Base-by-base conservation (phyloP, 257 asterid species). In the Cruciata laevipes region DNA sequence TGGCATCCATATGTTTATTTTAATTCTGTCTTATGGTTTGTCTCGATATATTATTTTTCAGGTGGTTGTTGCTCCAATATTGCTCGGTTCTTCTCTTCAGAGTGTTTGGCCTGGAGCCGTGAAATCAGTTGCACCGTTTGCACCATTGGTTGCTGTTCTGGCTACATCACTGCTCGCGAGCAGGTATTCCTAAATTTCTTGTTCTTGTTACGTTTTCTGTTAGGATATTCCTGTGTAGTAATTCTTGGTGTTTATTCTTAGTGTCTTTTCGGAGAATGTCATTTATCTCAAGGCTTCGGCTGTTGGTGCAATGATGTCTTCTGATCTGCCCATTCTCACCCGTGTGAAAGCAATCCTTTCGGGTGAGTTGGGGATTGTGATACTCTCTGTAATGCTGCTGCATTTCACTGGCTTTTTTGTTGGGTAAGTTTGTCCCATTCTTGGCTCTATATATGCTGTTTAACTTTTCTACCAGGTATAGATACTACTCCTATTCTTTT, bases 21-120 rank as follows among this genome's bases (percentile, higher is more conserved):
- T 31, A 44, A 14, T 11, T 25, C 66, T 55, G 9, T 24, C 24
- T 66, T 20, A 35, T 42, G 18, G 11, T 14, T 47, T 32, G 57
- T 44, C 27, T 65, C 32, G 3, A 1, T 63, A 71, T 13, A 16
- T 66, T 17, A 32, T 52, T 55, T 55, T 77, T 16, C 71, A 91
- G 98, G 98, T 91, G 71, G 98, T 89, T n/a, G 96, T 91, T 71
- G 92, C 90, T 78, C 98, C 96, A 10, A 83, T 91, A 76, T 85
- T 91, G 64, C 75, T 91, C 18, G 96, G 98, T 69, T 84, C 96
- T 37, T 84, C 81, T 61, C 69, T 91, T 58, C 96, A 91, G 81
- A 87, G 82, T 63, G 75, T 78, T 40, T 89, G 84, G 44, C 92
- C 95, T 52, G 63, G 74, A 76, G 81, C 79, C 18, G 92, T 89